These are phyloP conservation scores for Epithele typhae DNA, from an alignment of 768 basidiomycete genomes.

Conservation along the genomic window DNA sequence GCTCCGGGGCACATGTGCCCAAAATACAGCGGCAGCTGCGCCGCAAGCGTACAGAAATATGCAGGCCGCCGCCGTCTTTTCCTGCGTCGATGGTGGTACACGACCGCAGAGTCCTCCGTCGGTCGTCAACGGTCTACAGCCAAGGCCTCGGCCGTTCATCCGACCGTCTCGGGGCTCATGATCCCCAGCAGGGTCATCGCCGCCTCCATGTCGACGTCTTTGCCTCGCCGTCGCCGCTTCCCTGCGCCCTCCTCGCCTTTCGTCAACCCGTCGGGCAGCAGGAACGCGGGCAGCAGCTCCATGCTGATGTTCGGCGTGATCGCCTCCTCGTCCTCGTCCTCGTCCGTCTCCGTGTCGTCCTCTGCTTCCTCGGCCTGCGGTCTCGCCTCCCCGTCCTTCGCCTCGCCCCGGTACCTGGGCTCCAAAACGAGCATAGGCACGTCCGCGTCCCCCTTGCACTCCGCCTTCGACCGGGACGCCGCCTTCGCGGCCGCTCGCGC, in stretches of 20 bases:
- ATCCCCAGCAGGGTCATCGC: constrained; percentile 19
- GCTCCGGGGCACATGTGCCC: no score
- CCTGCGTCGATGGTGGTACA: no score
- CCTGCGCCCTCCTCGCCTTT: not conserved
- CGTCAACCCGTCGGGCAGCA: not conserved
- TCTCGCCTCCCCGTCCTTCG: constrained; percentile 4
- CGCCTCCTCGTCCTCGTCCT: constrained; percentile 15
- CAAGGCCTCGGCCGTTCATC: no score
- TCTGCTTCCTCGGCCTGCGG: constrained; percentile 5
- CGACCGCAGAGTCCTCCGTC: no score
- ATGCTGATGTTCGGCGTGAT: constrained; percentile 16
- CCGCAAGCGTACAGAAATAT: no score
- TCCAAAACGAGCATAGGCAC: constrained; percentile 15
- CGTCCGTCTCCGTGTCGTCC: constrained; percentile 14
- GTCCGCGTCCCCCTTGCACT: constrained; percentile 16
- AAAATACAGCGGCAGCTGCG: no score
- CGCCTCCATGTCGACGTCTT: constrained; percentile 19
- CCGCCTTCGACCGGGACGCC: not conserved
- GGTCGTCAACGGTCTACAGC: no score
- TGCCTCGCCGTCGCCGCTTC: not conserved
- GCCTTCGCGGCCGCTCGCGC: not conserved
- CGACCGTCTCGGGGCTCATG: constrained; percentile 12
- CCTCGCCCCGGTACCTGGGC: no score
- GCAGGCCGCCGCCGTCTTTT: no score
- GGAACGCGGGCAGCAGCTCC: constrained; percentile 10